phyloP scores from a whole-genome alignment of 2,329 filamentous ascomycete genomes.

The Fusarium caatingaense region DNA sequence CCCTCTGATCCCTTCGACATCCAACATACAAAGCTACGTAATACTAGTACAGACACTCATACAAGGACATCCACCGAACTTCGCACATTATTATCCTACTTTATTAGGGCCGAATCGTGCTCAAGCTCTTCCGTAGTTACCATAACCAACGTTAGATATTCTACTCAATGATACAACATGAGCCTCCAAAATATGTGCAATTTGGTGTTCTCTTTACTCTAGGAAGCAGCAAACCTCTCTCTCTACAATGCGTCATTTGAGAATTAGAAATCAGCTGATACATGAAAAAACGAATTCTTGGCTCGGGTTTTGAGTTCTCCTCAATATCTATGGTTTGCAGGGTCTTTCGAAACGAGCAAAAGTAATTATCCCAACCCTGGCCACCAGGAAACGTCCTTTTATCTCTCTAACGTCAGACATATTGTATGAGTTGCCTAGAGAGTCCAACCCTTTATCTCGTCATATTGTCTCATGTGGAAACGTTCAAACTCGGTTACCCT shows the following conservation, averaged over 20 bases:
- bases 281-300: background rate
- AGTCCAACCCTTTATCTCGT: constrained; percentile 23
- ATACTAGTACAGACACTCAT: background rate
- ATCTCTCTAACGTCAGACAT: constrained; percentile 16
- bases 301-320: background rate
- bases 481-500: constrained; percentile 4
- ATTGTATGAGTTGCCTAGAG: constrained; percentile 13
- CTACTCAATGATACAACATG: background rate
- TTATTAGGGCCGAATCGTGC: constrained; percentile 8
- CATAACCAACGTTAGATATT: constrained; percentile 15
- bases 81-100: constrained; percentile 27
- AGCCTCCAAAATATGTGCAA: background rate
- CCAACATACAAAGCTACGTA: constrained; percentile 9
- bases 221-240: background rate
- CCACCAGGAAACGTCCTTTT: background rate
- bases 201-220: constrained; percentile 1
- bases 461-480: constrained; percentile 21
- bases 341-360: background rate
- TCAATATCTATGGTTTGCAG: background rate
- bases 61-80: constrained; percentile 10
- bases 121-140: constrained; percentile 22
- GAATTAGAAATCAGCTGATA: background rate
- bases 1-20: background rate
- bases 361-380: background rate
- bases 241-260: background rate